Evolutionary conservation across 2,329 filamentous ascomycete species (phyloP), one percentile per base, ranked within the genome.

Genomic region (Aspergillus sp.): DNA sequence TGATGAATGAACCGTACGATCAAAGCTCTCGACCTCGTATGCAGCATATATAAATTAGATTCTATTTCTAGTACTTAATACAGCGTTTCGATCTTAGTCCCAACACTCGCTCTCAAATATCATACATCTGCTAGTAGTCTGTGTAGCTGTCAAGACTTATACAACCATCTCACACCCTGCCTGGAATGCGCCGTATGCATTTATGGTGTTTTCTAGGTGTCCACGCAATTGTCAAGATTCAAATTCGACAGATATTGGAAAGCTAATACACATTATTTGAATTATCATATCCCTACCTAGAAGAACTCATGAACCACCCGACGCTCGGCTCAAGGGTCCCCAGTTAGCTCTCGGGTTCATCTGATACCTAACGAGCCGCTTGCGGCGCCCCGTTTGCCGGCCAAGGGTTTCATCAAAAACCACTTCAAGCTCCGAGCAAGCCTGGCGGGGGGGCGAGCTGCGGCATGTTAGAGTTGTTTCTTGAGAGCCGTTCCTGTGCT

Each of bases 261-360:
- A 50, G 17, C 47, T 21, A 25, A 48, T 33, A 9, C 9, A 47
- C 44, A 23, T 49, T 49, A 4, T 4, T 23, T 25, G 23, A 17
- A 17, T n/a, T 49, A 15, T 2, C n/a, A 49, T 11, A 21, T 2
- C 37, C 27, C 3, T 40, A 51, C 17, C 40, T 5, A 39, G 12
- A 49, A 14, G 6, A 19, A 23, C 15, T 49, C 56, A 62, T 48
- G 53, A 51, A 19, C 60, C 57, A 3, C 66, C 65, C 21, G 66
- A 63, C 6, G 79, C 79, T 39, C 76, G 74, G 58, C 71, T 78
- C 85, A 96, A 86, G 1, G 95, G 95, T 0, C 95, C 95, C 95
- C 95, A 99, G 73, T 98, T 95, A 69, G 91, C 88, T 59, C 89
- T 82, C 46, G 95, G 95, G 71, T 98, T 98, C 60, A 88, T 78